Base-by-base conservation (phyloP, 2,329 filamentous ascomycete species). In the Paecilomyces variotii region DNA sequence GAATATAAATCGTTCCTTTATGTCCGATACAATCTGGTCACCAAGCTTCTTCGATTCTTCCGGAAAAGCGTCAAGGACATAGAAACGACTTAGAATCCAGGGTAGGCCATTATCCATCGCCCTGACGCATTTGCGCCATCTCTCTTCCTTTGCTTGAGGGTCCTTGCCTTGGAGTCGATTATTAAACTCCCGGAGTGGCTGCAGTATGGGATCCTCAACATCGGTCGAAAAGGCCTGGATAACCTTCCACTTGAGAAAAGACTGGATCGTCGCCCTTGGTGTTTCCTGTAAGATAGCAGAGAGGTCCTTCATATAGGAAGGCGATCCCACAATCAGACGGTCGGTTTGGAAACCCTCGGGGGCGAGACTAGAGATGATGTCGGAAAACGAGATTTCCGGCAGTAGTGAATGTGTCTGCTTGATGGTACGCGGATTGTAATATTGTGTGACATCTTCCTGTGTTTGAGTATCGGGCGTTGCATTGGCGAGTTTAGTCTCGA, bases 41-140 rank as follows among this genome's bases (percentile, higher is more conserved):
- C 86, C 86, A 53, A 88, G 82, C 3, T 82, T 74, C 68, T 88
- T 88, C 0, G 86, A 85, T 24, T 84, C 81, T 11, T 85, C 80
- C 0, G 85, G 84, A 65, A 90, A 90, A 0, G 86, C 81, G 54
- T 84, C 83, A 61, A 89, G 82, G 1, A 90, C 79, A 62, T 86
- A 91, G 74, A 90, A 89, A 25, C 86, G 83, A 67, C 85, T 87
- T 14, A 89, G 74, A 54, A 88, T 86, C 86, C 87, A 90, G 2
- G 82, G 82, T 25, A 90, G 70, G 4, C 82, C 80, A 25, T 72
- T 69, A 62, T 88, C 84, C 4, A 87, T 79, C 34, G 80, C 78
- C 6, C 68, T 69, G 28, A 89, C 79, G 64, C 87, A 90, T 5
- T 79, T 85, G 64, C 86, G 80, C 86, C 86, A 89, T 54, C 86